Evolutionary conservation across 1,139 yeast species (phyloP).

Genomic region (Meyerozyma elateridarum): DNA sequence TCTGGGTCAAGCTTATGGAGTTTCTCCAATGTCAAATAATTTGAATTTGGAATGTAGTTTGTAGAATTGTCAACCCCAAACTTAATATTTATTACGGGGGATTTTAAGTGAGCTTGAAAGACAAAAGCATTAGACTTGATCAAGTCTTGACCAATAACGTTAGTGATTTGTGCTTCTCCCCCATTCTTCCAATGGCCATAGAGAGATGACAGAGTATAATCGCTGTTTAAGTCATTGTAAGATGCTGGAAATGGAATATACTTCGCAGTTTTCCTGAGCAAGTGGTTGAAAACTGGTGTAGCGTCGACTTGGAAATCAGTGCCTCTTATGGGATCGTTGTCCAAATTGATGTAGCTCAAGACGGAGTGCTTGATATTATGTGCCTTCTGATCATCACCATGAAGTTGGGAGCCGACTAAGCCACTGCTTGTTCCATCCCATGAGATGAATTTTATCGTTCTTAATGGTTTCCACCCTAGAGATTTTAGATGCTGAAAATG

Average conservation of each 20-base stretch:
- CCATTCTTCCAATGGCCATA: constrained; percentile 36
- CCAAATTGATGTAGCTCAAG: constrained; percentile 37
- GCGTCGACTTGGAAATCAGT: constrained; percentile 34
- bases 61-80: constrained; percentile 33
- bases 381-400: constrained; percentile 19
- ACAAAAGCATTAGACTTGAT: constrained; percentile 25
- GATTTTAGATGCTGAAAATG: constrained; percentile 28
- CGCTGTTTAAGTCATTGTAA: too few relatives aligned
- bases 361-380: constrained; percentile 23
- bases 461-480: constrained; percentile 43
- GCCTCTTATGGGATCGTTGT: constrained; percentile 38
- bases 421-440: constrained; percentile 42
- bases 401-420: constrained; percentile 27
- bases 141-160: constrained; percentile 25
- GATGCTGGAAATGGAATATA: constrained; percentile 32
- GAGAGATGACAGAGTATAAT: constrained; percentile 22
- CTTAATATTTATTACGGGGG: constrained; percentile 33
- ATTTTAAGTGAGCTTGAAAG: constrained; percentile 30
- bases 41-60: constrained; percentile 34
- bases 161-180: constrained; percentile 28
- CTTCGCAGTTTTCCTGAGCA: constrained; percentile 28
- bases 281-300: constrained; percentile 32
- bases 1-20: constrained; percentile 23
- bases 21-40: constrained; percentile 26
- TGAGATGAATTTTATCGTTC: constrained; percentile 38